Base-by-base conservation (phyloP, 257 asterid genomes). In the Rehmannia glutinosa region DNA sequence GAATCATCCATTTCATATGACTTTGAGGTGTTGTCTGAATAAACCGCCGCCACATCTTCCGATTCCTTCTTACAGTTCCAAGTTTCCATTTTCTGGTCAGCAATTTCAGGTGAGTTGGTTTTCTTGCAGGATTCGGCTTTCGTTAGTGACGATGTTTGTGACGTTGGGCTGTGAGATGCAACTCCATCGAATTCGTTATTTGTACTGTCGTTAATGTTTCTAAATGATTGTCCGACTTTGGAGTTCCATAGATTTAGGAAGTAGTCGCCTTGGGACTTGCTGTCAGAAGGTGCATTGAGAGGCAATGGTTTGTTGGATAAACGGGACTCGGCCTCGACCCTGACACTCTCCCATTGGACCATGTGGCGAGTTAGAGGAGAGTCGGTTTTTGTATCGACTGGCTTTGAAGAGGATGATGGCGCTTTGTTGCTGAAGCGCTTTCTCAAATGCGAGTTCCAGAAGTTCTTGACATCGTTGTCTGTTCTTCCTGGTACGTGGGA, bases 371-470 rank as follows among this genome's bases (percentile, higher is more conserved):
- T 50, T 30, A 64, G 21, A 27, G 80, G 64, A 6, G 81, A 57
- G 28, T 62, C 72, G 19, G 62, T 41, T 52, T 70, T 73, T 35
- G 32, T 16, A 20, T 60, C 74, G 23, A 3, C 47, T 7, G 82
- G 64, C 62, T 64, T 74, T 30, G 77, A 56, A 39, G 77, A 55
- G 27, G 75, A 46, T 4, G 80, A 66, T n/a, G 75, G 70, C 64
- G 10, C 60, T 58, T 61, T 50, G 17, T 19, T 54, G 39, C 20
- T 19, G 21, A 77, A 16, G 57, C 81, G 84, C 73, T 84, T 84
- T 80, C 81, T 82, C 77, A 84, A 50, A 75, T 79, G 93, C 0
- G 95, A 84, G 81, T 91, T 91, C 95, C 95, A 87, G 78, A 79
- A 78, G n/a, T 85, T 87, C 81, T 92, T 86, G 12, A 87, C 71